A percentile compares a stretch with the other conserved stretches of the same genome.
These are phyloP conservation scores for Glycine latifolia DNA, from an alignment of 306 rosid genomes.

Conservation along the genomic window DNA sequence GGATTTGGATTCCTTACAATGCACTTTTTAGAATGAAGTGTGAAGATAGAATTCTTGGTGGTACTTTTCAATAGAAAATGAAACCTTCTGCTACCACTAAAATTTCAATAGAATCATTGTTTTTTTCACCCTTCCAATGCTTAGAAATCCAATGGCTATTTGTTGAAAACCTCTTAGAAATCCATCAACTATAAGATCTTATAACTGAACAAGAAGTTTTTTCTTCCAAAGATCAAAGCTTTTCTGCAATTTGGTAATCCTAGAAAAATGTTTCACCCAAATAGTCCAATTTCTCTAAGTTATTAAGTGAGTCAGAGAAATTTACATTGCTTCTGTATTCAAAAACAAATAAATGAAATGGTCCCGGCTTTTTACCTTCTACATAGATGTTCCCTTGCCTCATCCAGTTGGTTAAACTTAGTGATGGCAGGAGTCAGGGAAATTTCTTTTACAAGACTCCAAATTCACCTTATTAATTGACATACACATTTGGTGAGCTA, in stretches of 20 bases:
- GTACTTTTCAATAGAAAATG: not conserved
- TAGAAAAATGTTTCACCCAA: slow-evolving; percentile 24
- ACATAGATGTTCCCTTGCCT: slow-evolving; percentile 26
- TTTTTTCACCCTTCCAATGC: not conserved
- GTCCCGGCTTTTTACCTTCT: not conserved
- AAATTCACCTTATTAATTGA: slow-evolving; percentile 9
- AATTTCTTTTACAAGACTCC: not conserved
- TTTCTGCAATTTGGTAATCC: slow-evolving; percentile 36
- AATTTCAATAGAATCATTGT: not conserved
- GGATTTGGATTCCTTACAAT: not conserved
- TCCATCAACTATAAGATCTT: not conserved
- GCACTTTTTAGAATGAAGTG: slow-evolving; percentile 5
- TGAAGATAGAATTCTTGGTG: not conserved
- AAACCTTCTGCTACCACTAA: slow-evolving; percentile 19
- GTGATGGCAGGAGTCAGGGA: not conserved
- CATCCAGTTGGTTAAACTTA: slow-evolving; percentile 24
- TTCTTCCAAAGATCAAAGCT: not conserved
- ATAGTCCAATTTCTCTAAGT: slow-evolving; percentile 1
- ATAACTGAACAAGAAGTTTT: not conserved
- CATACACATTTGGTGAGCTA: slow-evolving; percentile 12
- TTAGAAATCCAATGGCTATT: slow-evolving; percentile 17
- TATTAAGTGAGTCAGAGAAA: slow-evolving; percentile 8
- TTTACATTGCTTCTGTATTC: slow-evolving; percentile 16
- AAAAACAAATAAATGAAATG: slow-evolving; percentile 13
- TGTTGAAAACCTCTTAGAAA: slow-evolving; percentile 6